These are phyloP conservation scores for Triticum dicoccoides DNA, from an alignment of 176 grass and related monocot genomes.

Conservation along the genomic window DNA sequence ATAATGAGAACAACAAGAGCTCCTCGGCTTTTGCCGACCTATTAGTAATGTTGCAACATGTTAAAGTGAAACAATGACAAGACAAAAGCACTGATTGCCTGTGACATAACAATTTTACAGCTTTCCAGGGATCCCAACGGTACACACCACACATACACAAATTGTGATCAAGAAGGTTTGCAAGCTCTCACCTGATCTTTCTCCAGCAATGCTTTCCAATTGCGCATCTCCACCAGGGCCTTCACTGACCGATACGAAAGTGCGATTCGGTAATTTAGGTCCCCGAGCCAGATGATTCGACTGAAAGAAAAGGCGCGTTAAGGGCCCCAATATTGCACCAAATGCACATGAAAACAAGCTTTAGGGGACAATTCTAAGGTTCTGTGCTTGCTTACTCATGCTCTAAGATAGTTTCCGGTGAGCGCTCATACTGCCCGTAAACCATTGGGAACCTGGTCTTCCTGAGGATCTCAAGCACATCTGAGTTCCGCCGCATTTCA, in stretches of 20 bases:
- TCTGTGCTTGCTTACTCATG: conserved; percentile 67
- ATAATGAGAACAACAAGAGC: conserved; percentile 14
- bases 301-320: conserved; percentile 45
- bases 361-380: not conserved
- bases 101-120: conserved; percentile 41
- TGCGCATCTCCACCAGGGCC: conserved; percentile 98
- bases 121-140: conserved; percentile 45
- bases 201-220: conserved; percentile 96
- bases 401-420: conserved; percentile 88
- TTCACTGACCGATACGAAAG: conserved; percentile 95
- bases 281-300: conserved; percentile 95
- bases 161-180: conserved; percentile 27
- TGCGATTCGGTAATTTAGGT: conserved; percentile 96
- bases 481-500: conserved; percentile 77
- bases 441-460: conserved; percentile 91
- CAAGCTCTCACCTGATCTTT: conserved; percentile 87
- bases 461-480: conserved; percentile 88
- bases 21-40: conserved; percentile 25
- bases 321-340: conserved; percentile 22
- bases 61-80: conserved; percentile 48
- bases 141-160: conserved; percentile 12
- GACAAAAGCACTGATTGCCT: conserved; percentile 42
- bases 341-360: conserved; percentile 21
- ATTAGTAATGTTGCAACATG: conserved; percentile 34
- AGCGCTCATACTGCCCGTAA: conserved; percentile 73